Evolutionary conservation across 2,329 filamentous ascomycete genomes (phyloP), one percentile per base, ranked within the genome.

Genomic region (Xylariales sp.): DNA sequence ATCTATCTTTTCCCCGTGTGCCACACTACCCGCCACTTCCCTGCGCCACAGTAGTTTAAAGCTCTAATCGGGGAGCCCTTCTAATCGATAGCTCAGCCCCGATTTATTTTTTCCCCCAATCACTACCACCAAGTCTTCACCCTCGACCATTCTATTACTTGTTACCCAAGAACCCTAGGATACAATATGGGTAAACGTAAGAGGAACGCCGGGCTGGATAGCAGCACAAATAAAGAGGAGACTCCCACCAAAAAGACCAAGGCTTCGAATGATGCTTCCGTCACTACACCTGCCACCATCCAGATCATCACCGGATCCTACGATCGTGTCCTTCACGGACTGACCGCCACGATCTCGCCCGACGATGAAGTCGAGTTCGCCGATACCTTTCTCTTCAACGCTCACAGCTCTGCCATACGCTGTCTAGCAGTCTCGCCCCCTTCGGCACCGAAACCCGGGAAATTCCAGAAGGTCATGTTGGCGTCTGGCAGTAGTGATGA

Each of bases 361-460:
- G 74, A 79, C 49, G 72, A 78, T 62, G 77, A 84, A 16, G 84
- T 90, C 62, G 85, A 90, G 59, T 98, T 97, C 77, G 88, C 93
- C 72, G 95, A 98, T 80, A 95, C 93, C 0, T 99, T 99, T 80
- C 87, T 99, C 65, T 97, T 99, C 87, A 93, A 94, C 77, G 94
- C 96, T 14, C 96, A 99, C 81, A 87, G 89, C 64, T 97, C 94
- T 12, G 91, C 96, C 4, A 93, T 99, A 78, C 91, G 94, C 75
- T 97, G 93, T 78, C 86, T 99, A 41, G 93, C 94, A 30, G 82
- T 97, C 69, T 97, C 95, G 8, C 91, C 92, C 3, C 85, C 92
- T 0, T 92, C 93, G 12, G 86, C 86, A 18, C 83, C 85, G 1
- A 77, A 83, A 64, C 85, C 83, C 12, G 88, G 85, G 71, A 90